These are phyloP conservation scores for Plantago coronopus DNA, from an alignment of 305 asterid genomes.

Conservation along the genomic window DNA sequence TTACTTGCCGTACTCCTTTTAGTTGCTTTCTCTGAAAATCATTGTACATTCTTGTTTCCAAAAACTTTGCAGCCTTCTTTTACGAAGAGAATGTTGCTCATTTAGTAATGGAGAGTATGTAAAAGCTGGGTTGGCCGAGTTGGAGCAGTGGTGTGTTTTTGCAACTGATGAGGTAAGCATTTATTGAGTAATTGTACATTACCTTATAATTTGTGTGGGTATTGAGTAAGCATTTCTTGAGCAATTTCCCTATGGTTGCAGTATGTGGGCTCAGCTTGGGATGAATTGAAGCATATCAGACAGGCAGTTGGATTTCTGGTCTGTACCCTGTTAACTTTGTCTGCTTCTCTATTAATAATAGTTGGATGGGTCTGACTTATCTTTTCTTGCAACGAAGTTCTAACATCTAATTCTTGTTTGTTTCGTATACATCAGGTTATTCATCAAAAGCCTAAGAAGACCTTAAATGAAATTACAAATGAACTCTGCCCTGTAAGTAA, in stretches of 20 bases:
- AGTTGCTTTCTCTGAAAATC: constrained; percentile 9
- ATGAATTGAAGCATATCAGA: constrained; percentile 94
- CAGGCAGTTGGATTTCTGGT: constrained; percentile 99
- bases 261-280: constrained; percentile 98
- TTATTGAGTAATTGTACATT: constrained; percentile 11
- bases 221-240: not conserved
- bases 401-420: constrained; percentile 12
- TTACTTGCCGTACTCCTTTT: not conserved
- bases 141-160: constrained; percentile 92
- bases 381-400: constrained; percentile 13
- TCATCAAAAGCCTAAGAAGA: constrained; percentile 98
- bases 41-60: constrained; percentile 17
- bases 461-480: constrained; percentile 76
- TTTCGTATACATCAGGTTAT: constrained; percentile 61
- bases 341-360: not conserved
- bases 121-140: constrained; percentile 89
- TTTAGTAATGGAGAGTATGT: constrained; percentile 98
- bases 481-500: constrained; percentile 91
- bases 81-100: constrained; percentile 98
- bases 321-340: constrained; percentile 26
- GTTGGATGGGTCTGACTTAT: constrained; percentile 1
- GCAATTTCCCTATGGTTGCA: constrained; percentile 31
- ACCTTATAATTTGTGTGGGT: not conserved
- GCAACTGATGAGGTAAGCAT: constrained; percentile 89
- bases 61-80: constrained; percentile 68